Evolutionary conservation across 257 asterid genomes (phyloP), one percentile per base, ranked within the genome.

Genomic region (Striga asiatica): DNA sequence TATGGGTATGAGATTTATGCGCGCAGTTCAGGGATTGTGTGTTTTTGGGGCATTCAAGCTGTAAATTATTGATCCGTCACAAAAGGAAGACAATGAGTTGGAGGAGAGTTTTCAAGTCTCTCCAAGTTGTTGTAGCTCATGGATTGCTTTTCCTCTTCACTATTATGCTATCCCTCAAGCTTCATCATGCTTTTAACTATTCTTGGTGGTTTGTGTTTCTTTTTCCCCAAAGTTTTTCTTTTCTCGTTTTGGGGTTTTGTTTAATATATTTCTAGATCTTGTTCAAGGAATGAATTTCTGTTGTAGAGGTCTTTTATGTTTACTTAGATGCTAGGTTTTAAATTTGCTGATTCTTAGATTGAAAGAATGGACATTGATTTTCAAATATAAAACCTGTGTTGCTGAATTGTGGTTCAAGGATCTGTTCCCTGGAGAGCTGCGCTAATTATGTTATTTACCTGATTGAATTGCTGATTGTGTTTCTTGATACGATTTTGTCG

Each of bases 121-220:
- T 80, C 29, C 96, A 84, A 66, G 91, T 85, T 35, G 73, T 79
- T 66, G 53, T 74, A 61, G 98, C 97, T 49, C 97, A 91, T 66
- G 89, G 94, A 25, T 69, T 80, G 71, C 94, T 87, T 57, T 79
- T 91, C 58, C 45, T 69, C 39, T 87, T 87, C 77, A 87, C 98
- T 38, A 58, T 84, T 55, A 28, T 78, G 50, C 93, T 91, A 35
- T 74, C 83, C 32, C 88, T 91, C 66, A 80, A 84, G 84, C 88
- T 91, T 70, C 72, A 77, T 77, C 88, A 42, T 6, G 64, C 75
- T 55, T 42, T 87, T 54, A 66, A 65, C 49, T 68, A 53, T 49
- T 73, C 95, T 63, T 91, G 98, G 97, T 84, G 98, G 98, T 91
- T 50, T 17, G 93, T 76, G 18, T 57, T 46, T 38, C 19, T 21